Evolutionary conservation across 805 yeast species (phyloP), one percentile per base, ranked within the genome.

Genomic region (Candida loeiensis): DNA sequence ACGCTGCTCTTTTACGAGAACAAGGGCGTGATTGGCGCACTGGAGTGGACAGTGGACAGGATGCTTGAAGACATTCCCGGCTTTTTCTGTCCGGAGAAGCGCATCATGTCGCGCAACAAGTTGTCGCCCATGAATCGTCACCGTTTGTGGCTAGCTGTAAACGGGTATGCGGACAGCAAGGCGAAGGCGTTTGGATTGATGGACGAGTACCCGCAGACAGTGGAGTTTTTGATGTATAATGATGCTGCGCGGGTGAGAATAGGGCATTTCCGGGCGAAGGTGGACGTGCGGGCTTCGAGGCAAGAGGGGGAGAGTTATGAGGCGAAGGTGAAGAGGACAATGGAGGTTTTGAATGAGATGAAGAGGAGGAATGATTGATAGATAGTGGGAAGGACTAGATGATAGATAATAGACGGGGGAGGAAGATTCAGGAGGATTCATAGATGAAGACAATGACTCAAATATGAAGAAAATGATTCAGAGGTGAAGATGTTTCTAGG

Each of bases 151-250:
- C 16, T 16, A 19, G 40, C 45, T 4, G 43, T 64, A 12, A 46
- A 48, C 33, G 14, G 41, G 15, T 45, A 48, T 30, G 51, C 55
- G 24, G 41, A 46, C 11, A 49, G 46, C 6, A 40, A 46, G 18
- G 35, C 17, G 4, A 38, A 47, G 19, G 61, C 64, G 13, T 64
- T 56, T 37, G 38, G 43, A 18, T 46, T 65, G 36, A 59, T 59
- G 58, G 66, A 64, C 36, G 46, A 56, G 29, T 66, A 45, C 39
- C 71, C 71, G 6, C 54, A 52, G 20, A 54, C 67, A 4, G 50
- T 66, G 27, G 67, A 61, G 44, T 61, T 47, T 34, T 47, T 64
- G 32, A 37, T 58, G 22, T 48, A 47, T 38, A 53, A 50, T 31
- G 50, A 48, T 12, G 45, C 45, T 7, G 48, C 55, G 13, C 45